Percentiles rank a stretch among this genome's conserved stretches.
Evolutionary conservation across 768 basidiomycete genomes (phyloP).

Genomic region (Dacryopinax spathularia): DNA sequence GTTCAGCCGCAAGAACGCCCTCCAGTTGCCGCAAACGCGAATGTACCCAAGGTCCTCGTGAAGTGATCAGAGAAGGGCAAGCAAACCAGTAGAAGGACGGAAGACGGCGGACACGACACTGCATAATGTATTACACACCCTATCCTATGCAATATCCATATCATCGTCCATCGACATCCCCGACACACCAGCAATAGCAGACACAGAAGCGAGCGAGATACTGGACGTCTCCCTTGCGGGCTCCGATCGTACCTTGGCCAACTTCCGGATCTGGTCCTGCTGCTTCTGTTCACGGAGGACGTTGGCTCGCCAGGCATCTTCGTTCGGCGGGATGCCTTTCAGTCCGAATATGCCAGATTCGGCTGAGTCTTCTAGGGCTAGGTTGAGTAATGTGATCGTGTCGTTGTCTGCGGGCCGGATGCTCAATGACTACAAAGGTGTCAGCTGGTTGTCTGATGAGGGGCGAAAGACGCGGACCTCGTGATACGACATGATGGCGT

Average conservation of each 20-base stretch:
- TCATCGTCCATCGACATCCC: not conserved
- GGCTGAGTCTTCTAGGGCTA: conserved; percentile 40
- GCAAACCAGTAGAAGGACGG: not conserved
- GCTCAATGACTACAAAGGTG: conserved; percentile 44
- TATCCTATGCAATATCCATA: not conserved
- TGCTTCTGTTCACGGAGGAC: not conserved
- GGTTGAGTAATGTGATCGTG: conserved; percentile 64
- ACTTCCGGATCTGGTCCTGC: not conserved
- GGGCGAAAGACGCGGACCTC: conserved; percentile 40
- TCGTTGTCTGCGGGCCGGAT: conserved; percentile 73
- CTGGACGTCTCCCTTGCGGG: not conserved
- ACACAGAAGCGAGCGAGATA: not conserved
- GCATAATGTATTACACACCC: not conserved
- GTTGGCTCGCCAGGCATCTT: not conserved
- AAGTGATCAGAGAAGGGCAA: not conserved
- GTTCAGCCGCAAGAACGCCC: not conserved
- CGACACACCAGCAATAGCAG: not conserved
- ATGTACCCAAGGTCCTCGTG: not conserved
- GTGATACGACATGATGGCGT: conserved; percentile 82
- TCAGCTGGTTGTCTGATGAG: not conserved
- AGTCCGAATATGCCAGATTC: not conserved
- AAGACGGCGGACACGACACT: not conserved
- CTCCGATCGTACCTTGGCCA: not conserved
- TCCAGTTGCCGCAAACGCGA: not conserved
- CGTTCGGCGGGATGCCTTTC: not conserved